phyloP scores from a whole-genome alignment of 169 alveolate species.

The Pseudocohnilembus persalinus region DNA sequence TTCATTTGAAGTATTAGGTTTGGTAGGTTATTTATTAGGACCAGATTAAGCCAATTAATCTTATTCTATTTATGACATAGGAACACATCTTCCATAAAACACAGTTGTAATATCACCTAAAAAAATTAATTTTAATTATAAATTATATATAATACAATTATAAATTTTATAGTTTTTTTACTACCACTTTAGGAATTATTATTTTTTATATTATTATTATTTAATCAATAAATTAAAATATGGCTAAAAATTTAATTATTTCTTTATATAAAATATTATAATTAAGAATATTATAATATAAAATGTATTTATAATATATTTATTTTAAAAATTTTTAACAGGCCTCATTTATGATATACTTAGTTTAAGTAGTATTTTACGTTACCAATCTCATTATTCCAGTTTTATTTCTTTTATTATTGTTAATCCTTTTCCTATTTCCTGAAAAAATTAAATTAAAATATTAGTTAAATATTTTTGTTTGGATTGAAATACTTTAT shows the following conservation, averaged over 20 bases:
- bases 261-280: too few species aligned
- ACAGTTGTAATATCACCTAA: too few species aligned
- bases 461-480: not conserved
- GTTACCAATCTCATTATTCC: not conserved
- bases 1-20: not conserved
- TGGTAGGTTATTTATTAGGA: not conserved
- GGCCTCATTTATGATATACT: not conserved
- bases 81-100: not conserved
- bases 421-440: not conserved
- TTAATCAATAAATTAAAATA: too few species aligned
- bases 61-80: not conserved
- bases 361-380: not conserved
- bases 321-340: too few species aligned
- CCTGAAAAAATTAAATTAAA: not conserved
- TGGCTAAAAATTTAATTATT: too few species aligned
- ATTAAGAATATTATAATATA: too few species aligned
- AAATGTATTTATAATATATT: not conserved
- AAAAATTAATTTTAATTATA: too few species aligned
- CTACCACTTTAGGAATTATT: too few species aligned
- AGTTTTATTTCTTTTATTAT: not conserved
- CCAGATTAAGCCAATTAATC: not conserved
- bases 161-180: too few species aligned
- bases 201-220: too few species aligned
- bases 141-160: too few species aligned
- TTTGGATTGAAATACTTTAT: slow-evolving; percentile 19